These are phyloP conservation scores for Geotrichum carabidarum DNA, from an alignment of 1,139 yeast species.

Conservation along the genomic window DNA sequence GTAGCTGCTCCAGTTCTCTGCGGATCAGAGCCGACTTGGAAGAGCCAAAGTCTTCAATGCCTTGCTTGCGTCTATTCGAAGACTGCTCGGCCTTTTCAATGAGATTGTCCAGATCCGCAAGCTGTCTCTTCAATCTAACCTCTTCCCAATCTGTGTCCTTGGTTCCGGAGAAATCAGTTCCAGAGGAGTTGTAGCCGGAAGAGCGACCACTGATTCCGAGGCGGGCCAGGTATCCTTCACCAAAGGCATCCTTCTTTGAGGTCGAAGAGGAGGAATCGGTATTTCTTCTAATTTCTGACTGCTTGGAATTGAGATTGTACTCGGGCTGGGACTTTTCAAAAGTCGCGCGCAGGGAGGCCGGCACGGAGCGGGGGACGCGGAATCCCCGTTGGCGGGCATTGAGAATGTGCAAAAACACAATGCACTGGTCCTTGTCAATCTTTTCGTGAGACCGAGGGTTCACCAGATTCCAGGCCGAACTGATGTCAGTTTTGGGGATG, in stretches of 20 bases:
- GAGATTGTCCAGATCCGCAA: slow-evolving; percentile 64
- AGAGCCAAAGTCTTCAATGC: slow-evolving; percentile 40
- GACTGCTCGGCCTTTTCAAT: slow-evolving; percentile 55
- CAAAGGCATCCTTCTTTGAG: slow-evolving; percentile 44
- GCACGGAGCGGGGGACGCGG: slow-evolving; percentile 87
- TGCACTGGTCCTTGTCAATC: slow-evolving; percentile 87
- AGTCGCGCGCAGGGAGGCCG: slow-evolving; percentile 87
- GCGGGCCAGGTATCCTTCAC: slow-evolving; percentile 44
- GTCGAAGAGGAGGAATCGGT: slow-evolving; percentile 21
- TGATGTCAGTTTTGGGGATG: slow-evolving; percentile 81
- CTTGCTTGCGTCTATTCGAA: slow-evolving; percentile 43
- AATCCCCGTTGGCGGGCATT: slow-evolving; percentile 87
- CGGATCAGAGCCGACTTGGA: slow-evolving; percentile 45
- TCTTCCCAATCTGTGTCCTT: slow-evolving; percentile 84
- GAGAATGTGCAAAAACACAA: slow-evolving; percentile 82
- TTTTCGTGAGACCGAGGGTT: slow-evolving; percentile 84
- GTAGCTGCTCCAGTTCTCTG: slow-evolving; percentile 76
- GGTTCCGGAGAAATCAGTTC: slow-evolving; percentile 70
- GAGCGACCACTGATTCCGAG: slow-evolving; percentile 42
- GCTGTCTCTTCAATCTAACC: slow-evolving; percentile 73
- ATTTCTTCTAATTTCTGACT: slow-evolving; percentile 39
- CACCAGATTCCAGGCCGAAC: slow-evolving; percentile 91
- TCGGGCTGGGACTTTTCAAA: slow-evolving; percentile 81
- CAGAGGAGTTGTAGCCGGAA: slow-evolving; percentile 44
- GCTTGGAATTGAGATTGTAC: slow-evolving; percentile 57